Percentiles rank a stretch among this genome's conserved stretches.
These are phyloP conservation scores for Zychaea mexicana DNA, from an alignment of 371 early-diverging fungal genomes.

Conservation along the genomic window DNA sequence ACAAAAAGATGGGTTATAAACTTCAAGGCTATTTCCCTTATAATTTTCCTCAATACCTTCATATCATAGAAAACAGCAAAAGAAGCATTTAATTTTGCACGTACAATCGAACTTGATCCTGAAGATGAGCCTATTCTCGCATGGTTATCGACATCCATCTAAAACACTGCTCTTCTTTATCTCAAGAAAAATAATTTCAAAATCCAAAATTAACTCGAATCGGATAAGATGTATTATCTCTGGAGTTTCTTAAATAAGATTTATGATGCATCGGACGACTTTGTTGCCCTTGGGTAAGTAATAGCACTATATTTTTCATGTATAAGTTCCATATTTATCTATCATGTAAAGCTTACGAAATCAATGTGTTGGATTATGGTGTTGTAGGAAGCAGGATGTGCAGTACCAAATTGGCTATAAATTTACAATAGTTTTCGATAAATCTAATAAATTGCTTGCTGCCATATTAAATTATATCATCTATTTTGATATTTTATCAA, in stretches of 20 bases:
- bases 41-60: background rate
- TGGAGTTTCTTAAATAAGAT: background rate
- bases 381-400: no score
- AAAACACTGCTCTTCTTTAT: background rate
- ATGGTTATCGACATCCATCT: background rate
- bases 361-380: no score
- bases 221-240: background rate
- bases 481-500: no score
- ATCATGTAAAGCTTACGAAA: no score
- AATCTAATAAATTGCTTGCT: no score
- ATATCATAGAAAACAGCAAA: background rate
- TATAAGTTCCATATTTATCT: no score
- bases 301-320: no score
- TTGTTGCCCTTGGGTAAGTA: no score
- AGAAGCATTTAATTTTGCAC: background rate
- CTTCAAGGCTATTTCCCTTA: background rate
- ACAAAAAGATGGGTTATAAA: background rate
- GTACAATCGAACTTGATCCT: background rate
- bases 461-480: no score
- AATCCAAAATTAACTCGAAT: background rate
- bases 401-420: no score
- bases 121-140: background rate
- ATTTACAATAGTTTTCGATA: no score
- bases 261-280: no score
- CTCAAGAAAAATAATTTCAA: background rate